phyloP scores from a whole-genome alignment of 1,284 basidiomycete genomes.

The Malassezia sympodialis region DNA sequence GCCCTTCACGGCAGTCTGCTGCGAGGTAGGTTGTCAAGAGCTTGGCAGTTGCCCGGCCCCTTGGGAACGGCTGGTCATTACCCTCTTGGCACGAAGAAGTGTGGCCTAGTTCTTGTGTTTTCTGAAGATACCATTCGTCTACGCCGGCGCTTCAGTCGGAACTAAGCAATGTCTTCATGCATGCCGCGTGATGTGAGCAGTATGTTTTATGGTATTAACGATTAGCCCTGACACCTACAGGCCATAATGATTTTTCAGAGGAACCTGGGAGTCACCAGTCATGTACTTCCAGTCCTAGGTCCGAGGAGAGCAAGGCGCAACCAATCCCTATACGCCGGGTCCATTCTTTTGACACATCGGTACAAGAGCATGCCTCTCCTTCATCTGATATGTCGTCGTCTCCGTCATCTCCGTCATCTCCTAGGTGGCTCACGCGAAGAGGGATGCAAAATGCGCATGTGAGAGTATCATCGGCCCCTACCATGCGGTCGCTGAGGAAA shows the following conservation, averaged over 20 bases:
- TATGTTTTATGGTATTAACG: not conserved
- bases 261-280: not conserved
- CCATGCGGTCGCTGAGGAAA: not conserved
- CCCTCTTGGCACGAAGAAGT: not conserved
- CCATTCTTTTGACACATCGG: slow-evolving; percentile 1
- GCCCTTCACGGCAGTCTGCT: not conserved
- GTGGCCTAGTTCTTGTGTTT: not conserved
- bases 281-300: not conserved
- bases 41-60: not conserved
- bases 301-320: not conserved
- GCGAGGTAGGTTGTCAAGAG: not conserved
- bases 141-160: not conserved
- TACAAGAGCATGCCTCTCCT: not conserved
- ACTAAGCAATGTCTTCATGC: not conserved
- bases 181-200: slow-evolving; percentile 1
- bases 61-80: not conserved
- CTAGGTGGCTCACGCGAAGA: not conserved
- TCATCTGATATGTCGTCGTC: not conserved
- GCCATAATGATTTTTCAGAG: not conserved
- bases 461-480: not conserved
- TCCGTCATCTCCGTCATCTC: slow-evolving; percentile 1
- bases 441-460: not conserved
- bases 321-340: slow-evolving; percentile 5
- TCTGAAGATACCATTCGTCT: not conserved
- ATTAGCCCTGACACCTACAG: not conserved